These are phyloP conservation scores for Tetracentron sinense DNA, from an alignment of 164 flowering plant species.

Conservation along the genomic window DNA sequence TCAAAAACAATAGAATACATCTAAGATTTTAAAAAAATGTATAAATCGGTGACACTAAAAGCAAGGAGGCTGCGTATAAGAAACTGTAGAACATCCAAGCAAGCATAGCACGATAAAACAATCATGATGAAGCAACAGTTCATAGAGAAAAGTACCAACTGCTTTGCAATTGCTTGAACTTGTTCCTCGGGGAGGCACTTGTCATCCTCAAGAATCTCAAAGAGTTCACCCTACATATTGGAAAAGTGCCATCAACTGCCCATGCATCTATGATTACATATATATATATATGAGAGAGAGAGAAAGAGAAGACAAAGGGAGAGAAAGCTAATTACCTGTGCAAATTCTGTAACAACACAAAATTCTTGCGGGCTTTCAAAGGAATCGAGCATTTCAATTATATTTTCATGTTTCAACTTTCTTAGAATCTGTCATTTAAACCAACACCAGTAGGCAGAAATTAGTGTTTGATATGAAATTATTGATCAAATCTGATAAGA, in stretches of 20 bases:
- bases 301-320: too few species aligned
- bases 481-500: not conserved
- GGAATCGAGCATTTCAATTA: conserved; percentile 96
- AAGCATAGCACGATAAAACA: not conserved
- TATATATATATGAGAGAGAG: too few species aligned
- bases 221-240: conserved; percentile 80
- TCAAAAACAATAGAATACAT: conserved; percentile 1
- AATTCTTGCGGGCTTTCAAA: conserved; percentile 92
- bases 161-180: conserved; percentile 97
- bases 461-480: not conserved
- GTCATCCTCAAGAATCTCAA: conserved; percentile 95
- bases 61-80: not conserved
- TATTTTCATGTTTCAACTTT: conserved; percentile 92
- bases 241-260: conserved; percentile 4
- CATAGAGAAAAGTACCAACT: conserved; percentile 54
- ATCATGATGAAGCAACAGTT: not conserved
- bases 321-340: conserved; percentile 58
- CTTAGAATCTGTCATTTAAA: conserved; percentile 60
- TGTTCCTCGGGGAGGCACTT: conserved; percentile 95
- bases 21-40: not conserved
- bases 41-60: not conserved
- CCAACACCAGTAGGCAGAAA: not conserved
- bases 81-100: not conserved
- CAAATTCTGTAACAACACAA: conserved; percentile 98
- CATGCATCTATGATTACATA: not conserved